Evolutionary conservation across 345 rosid genomes (phyloP), one percentile per base, ranked within the genome.

Genomic region (Cardamine occulta): DNA sequence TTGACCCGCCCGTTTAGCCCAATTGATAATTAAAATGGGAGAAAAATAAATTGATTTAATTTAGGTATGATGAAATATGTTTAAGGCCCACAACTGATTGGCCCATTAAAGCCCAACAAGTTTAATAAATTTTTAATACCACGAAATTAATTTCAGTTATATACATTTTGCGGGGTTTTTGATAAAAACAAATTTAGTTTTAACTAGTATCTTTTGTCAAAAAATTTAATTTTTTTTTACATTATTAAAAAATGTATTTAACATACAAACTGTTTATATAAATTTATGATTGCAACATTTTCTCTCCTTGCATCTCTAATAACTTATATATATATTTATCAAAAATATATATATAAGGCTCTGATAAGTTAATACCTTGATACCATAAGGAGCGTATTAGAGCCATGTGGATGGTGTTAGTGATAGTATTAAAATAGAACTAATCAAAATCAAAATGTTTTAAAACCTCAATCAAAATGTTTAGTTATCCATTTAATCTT

Each of bases 1-100:
- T 75, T 35, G 63, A 68, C 56, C 67, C 44, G 58, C 56, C 45
- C 32, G 53, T 19, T 11, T 39, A 19, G 44, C 59, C 52, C 32
- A 1, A 39, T 9, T 53, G 3, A 24, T 55, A 4, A 34, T 59
- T 8, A 8, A 55, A 70, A 44, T 1, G 40, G 15, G 19, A 18
- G 19, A 17, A 17, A 39, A n/a, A 5, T 21, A 8, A 18, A 66
- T 6, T 5, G 4, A 59, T 3, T 14, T 21, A 34, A 34, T 19
- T 21, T 72, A 52, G 53, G 29, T 42, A 51, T 8, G 17, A 44
- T 71, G 24, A 59, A 12, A 5, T 18, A 2, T 49, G 19, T 4
- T 12, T 2, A 0, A 60, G 47, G 68, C 74, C 69, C 48, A 68
- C 11, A 60, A 15, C 29, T 52, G 0, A 0, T n/a, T 11, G 34